Evolutionary conservation across 2,329 filamentous ascomycete genomes (phyloP), one percentile per base, ranked within the genome.

Genomic region (Epichloe uncinata): DNA sequence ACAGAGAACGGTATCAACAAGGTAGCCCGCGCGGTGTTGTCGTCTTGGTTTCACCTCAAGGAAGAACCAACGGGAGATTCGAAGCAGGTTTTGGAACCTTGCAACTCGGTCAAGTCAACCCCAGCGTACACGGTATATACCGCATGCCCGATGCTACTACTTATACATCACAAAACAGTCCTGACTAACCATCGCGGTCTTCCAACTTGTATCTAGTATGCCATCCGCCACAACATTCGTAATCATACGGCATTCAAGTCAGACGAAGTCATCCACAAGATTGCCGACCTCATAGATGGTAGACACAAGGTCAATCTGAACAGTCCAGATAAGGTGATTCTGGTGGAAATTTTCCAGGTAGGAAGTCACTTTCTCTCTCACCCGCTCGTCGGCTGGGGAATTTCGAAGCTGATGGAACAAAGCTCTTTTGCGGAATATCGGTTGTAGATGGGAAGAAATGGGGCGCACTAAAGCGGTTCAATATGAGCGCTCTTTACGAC

Each of bases 311-410:
- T 93, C 52, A 81, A 90, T 58, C 75, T 94, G n/a, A 78, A 74
- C 45, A 76, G 74, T n/a, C 85, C 86, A 35, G 85, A 91, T 67
- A 79, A 87, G 61, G 78, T 90, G 34, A 83, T 93, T 57, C 68
- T 91, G 53, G 79, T 93, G 50, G 86, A 93, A 59, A 76, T 93
- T 50, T 91, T 85, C 64, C 81, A 88, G 77, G 86, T 87, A 74
- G 56, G 65, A 74, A 55, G 65, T 50, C 22, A 5, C 15, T 12
- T 11, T 33, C 5, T 38, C 16, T 18, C 15, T 20, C 7, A n/a
- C 11, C 11, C 11, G 34, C 37, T 8, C 5, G 15, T 6, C 8
- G 22, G 35, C 13, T 15, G 9, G 16, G 3, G 16, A 20, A 33
- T 5, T 36, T 18, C 33, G 11, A 36, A 33, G 40, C 38, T 47